Evolutionary conservation across 768 basidiomycete genomes (phyloP).

Genomic region (Naganishia randhawae): DNA sequence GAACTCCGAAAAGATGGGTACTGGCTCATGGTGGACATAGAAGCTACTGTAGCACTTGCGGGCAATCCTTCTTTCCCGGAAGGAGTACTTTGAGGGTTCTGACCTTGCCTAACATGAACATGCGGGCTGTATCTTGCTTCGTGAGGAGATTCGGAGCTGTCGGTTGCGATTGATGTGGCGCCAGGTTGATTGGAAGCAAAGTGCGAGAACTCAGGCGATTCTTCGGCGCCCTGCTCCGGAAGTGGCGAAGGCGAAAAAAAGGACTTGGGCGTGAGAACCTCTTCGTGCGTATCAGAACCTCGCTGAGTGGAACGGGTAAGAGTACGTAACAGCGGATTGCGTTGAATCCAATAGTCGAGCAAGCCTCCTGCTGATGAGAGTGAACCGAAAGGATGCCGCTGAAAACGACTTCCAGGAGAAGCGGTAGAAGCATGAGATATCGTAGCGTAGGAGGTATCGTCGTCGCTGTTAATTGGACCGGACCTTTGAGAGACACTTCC

Average conservation of each 20-base stretch:
- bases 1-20: constrained; percentile 4
- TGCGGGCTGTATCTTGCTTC: neutral
- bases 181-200: neutral
- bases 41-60: neutral
- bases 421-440: neutral
- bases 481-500: neutral
- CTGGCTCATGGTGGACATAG: neutral
- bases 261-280: constrained; percentile 3
- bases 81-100: neutral
- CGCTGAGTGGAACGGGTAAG: neutral
- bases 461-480: neutral
- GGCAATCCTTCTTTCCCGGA: neutral
- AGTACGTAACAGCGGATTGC: neutral
- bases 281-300: constrained; percentile 1
- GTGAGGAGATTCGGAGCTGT: neutral
- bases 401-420: neutral
- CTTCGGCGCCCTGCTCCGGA: neutral
- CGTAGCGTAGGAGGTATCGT: neutral
- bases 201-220: neutral
- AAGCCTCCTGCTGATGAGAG: neutral
- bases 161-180: neutral
- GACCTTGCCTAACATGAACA: neutral
- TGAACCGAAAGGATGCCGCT: neutral
- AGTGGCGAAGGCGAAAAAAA: neutral
- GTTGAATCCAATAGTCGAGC: neutral